Conservation (phyloP, 768 basidiomycete genomes). For the Ramaria rubella region DNA sequence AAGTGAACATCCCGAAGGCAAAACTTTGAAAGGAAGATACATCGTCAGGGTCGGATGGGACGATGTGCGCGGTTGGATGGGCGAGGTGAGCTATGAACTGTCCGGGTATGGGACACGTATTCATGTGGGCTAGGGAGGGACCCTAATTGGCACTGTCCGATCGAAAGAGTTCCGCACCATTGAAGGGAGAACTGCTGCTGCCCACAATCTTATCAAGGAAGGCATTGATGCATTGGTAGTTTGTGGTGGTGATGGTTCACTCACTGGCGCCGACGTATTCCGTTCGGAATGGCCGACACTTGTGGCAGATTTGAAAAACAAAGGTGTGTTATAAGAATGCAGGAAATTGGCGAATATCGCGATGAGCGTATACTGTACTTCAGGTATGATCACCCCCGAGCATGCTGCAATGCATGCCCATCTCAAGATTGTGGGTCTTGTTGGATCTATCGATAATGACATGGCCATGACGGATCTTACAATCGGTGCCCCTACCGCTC, state of each 20-base stretch:
- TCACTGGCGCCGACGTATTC: slow-evolving; percentile 94
- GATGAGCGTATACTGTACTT: neutral
- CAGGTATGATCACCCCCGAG: slow-evolving; percentile 68
- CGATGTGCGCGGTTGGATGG: slow-evolving; percentile 93
- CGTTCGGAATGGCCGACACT: slow-evolving; percentile 92
- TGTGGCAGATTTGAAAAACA: slow-evolving; percentile 55
- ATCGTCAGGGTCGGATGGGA: slow-evolving; percentile 98
- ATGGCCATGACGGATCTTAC: slow-evolving; percentile 98
- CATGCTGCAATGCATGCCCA: slow-evolving; percentile 70
- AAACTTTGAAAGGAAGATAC: slow-evolving; percentile 81
- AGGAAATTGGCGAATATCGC: neutral
- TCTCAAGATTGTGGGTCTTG: slow-evolving; percentile 95
- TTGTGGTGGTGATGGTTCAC: slow-evolving; percentile 94
- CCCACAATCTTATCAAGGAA: slow-evolving; percentile 87
- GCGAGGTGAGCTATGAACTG: slow-evolving; percentile 51
- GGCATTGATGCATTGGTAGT: slow-evolving; percentile 97
- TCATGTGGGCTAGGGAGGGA: slow-evolving; percentile 62
- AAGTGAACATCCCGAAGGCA: slow-evolving; percentile 57
- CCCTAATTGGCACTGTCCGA: slow-evolving; percentile 90
- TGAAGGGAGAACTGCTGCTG: slow-evolving; percentile 86
- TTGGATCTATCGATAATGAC: slow-evolving; percentile 98
- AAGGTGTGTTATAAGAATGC: slow-evolving; percentile 38
- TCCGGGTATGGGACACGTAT: neutral
- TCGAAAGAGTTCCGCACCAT: slow-evolving; percentile 75
- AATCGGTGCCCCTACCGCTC: slow-evolving; percentile 91